Evolutionary conservation across 1,139 yeast genomes (phyloP).

Genomic region (Kodamaea suecica): DNA sequence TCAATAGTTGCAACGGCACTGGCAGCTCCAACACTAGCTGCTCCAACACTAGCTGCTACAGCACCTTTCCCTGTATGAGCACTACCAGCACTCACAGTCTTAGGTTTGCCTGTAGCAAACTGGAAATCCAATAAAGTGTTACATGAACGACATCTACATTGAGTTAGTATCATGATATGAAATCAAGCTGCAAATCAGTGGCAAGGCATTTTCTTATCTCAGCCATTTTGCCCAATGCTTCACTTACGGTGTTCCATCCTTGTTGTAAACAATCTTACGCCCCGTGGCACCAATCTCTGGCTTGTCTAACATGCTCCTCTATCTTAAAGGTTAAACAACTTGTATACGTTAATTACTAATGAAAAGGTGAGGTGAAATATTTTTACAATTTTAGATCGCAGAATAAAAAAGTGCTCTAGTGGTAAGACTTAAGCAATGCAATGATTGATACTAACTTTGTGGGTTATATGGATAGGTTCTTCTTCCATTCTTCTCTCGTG

Average conservation of each 20-base stretch:
- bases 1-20: constrained; percentile 35
- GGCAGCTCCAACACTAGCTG: constrained; percentile 9
- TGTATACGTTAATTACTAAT: background rate
- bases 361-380: background rate
- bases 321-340: no score
- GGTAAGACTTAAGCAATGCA: no score
- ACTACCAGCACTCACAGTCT: constrained; percentile 10
- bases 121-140: constrained; percentile 75
- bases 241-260: constrained; percentile 90
- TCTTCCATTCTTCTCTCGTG: constrained; percentile 45
- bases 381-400: no score
- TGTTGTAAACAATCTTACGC: constrained; percentile 70
- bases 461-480: background rate
- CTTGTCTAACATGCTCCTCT: constrained; percentile 12
- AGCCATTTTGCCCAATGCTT: no score
- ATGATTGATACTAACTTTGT: background rate
- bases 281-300: constrained; percentile 60
- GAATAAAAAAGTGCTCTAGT: no score
- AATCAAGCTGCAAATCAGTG: no score
- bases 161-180: no score
- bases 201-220: no score
- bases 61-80: no score
- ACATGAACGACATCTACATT: constrained; percentile 72
- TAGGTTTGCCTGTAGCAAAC: constrained; percentile 45
- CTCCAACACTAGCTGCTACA: constrained; percentile 9